These are phyloP conservation scores for Scolecobasidium constrictum DNA, from an alignment of 2,329 filamentous ascomycete species.

Conservation along the genomic window DNA sequence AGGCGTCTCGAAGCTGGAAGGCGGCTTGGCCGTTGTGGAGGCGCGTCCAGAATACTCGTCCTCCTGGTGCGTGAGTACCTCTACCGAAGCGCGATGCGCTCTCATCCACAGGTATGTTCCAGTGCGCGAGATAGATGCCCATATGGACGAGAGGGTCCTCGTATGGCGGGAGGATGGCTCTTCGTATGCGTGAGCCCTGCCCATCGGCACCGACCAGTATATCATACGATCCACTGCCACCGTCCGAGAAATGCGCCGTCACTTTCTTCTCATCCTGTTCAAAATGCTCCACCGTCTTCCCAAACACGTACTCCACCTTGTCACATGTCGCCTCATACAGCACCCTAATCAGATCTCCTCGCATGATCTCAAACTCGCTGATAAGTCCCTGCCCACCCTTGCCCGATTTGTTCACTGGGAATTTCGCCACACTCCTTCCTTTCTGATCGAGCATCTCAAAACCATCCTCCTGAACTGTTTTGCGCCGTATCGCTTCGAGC, in stretches of 20 bases:
- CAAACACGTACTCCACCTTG: constrained; percentile 15
- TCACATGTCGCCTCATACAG: constrained; percentile 17
- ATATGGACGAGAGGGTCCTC: constrained; percentile 17
- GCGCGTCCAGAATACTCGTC: constrained; percentile 15
- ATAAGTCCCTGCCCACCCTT: constrained; percentile 18
- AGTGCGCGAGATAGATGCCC: constrained; percentile 21
- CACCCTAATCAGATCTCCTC: constrained; percentile 23
- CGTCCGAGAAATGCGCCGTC: constrained; percentile 17
- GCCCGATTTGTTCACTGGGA: neutral
- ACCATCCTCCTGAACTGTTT: constrained; percentile 29
- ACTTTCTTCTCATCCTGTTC: constrained; percentile 14
- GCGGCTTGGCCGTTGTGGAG: constrained; percentile 7
- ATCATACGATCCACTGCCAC: constrained; percentile 15
- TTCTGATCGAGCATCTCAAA: constrained; percentile 25
- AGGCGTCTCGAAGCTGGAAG: too few species aligned
- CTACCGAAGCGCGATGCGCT: constrained; percentile 16
- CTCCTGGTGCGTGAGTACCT: constrained; percentile 18
- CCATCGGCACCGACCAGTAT: constrained; percentile 22
- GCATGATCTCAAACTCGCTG: constrained; percentile 22
- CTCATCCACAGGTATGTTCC: constrained; percentile 18
- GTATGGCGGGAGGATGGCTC: constrained; percentile 17
- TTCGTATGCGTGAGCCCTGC: constrained; percentile 19
- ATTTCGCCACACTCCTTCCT: constrained; percentile 6
- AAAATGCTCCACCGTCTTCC: constrained; percentile 15
- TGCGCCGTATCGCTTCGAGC: constrained; percentile 23